phyloP scores from a whole-genome alignment of 2,329 filamentous ascomycete species.

The Acarospora socialis region DNA sequence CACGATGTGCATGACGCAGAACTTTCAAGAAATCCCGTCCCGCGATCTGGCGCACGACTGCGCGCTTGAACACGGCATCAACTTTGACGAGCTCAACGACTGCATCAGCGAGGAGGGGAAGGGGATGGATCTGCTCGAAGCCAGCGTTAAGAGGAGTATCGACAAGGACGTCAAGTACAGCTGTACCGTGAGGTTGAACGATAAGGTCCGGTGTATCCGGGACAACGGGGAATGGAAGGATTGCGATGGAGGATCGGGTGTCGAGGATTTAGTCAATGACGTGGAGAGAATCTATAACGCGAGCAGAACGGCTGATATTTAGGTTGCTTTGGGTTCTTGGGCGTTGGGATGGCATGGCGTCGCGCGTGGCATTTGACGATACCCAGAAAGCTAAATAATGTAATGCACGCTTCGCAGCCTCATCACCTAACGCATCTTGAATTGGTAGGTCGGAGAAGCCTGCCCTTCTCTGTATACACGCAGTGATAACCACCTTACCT shows the following conservation, averaged over 20 bases:
- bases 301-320: no score
- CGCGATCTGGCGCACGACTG: conserved; percentile 71
- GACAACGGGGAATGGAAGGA: conserved; percentile 68
- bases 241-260: conserved; percentile 53
- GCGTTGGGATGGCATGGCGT: neutral
- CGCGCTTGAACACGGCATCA: conserved; percentile 77
- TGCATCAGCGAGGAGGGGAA: conserved; percentile 56
- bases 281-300: conserved; percentile 54
- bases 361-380: no score
- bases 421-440: no score
- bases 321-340: no score
- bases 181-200: conserved; percentile 66
- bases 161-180: conserved; percentile 54
- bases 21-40: conserved; percentile 65
- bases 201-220: conserved; percentile 69
- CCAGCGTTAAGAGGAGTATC: conserved; percentile 37
- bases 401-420: no score
- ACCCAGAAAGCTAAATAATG: no score
- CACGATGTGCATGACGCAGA: conserved; percentile 69
- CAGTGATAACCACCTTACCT: no score
- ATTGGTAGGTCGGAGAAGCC: no score
- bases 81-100: conserved; percentile 65
- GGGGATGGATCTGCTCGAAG: conserved; percentile 28
- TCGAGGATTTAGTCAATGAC: conserved; percentile 61
- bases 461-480: no score